Percentiles rank a stretch among this genome's conserved stretches.
These are phyloP conservation scores for Grosmannia clavigera DNA, from an alignment of 2,329 filamentous ascomycete species.

Conservation along the genomic window DNA sequence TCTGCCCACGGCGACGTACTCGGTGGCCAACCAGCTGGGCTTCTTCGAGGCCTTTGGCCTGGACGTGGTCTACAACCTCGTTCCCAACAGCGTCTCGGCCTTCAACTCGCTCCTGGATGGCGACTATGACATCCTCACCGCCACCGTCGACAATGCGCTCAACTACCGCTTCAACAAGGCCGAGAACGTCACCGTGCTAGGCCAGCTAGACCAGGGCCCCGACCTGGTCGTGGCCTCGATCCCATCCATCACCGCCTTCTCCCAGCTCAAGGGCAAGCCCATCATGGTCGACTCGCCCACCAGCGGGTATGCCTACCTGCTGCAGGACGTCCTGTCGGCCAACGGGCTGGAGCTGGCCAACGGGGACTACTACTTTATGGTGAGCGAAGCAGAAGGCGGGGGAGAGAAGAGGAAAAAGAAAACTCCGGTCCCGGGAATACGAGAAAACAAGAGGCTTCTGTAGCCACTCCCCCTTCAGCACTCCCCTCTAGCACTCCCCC, in stretches of 20 bases:
- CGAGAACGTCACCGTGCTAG: constrained; percentile 17
- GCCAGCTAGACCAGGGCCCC: constrained; percentile 19
- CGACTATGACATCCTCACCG: constrained; percentile 40
- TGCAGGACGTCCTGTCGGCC: constrained; percentile 69
- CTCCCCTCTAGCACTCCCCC: too few relatives aligned
- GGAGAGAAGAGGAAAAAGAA: not conserved
- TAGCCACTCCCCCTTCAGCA: too few relatives aligned
- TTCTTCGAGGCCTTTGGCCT: constrained; percentile 63
- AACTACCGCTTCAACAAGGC: constrained; percentile 15
- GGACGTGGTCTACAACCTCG: constrained; percentile 70
- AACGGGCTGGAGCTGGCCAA: constrained; percentile 51
- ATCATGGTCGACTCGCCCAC: constrained; percentile 77
- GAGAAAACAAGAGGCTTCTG: not conserved
- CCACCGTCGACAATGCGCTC: constrained; percentile 37
- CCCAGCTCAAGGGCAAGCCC: constrained; percentile 27
- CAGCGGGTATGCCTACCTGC: constrained; percentile 58
- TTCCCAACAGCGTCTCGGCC: constrained; percentile 83
- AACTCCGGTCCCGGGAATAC: not conserved
- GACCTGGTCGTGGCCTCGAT: constrained; percentile 18
- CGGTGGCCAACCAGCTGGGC: constrained; percentile 78
- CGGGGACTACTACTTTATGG: constrained; percentile 2
- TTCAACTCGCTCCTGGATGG: constrained; percentile 50
- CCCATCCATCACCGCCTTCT: constrained; percentile 13
- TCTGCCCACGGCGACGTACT: constrained; percentile 71
- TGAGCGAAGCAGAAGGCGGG: not conserved